A percentile compares a stretch with the other conserved stretches of the same genome.
phyloP scores from a whole-genome alignment of 2,329 filamentous ascomycete species.

The Rosellinia necatrix region DNA sequence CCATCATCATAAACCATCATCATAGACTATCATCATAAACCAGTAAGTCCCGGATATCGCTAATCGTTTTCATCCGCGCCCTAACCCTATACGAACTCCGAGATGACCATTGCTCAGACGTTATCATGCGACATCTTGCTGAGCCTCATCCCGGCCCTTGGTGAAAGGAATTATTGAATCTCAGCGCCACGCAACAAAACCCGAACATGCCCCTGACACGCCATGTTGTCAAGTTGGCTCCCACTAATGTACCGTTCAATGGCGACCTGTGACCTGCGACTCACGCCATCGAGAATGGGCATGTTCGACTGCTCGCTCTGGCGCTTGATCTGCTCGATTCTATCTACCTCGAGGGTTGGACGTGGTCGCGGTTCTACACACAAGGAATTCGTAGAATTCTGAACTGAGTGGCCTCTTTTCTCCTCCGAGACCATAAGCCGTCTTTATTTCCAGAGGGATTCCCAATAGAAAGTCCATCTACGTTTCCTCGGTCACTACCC shows the following conservation, averaged over 20 bases:
- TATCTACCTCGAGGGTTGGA: background rate
- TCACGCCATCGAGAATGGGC: constrained; percentile 1
- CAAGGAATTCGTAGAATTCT: background rate
- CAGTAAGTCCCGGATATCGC: background rate
- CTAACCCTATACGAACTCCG: background rate
- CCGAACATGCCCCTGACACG: background rate
- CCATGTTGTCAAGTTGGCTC: background rate
- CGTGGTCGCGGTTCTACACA: background rate
- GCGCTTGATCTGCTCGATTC: background rate
- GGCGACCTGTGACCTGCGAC: background rate
- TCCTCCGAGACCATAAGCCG: constrained; percentile 5
- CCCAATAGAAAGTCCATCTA: background rate
- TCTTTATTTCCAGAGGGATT: constrained; percentile 6
- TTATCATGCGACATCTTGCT: background rate
- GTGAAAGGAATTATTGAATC: background rate
- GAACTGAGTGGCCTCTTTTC: constrained; percentile 10
- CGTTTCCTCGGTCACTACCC: background rate
- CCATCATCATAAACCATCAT: too few species aligned
- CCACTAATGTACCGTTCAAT: background rate
- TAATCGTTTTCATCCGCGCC: background rate
- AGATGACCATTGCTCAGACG: background rate
- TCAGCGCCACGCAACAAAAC: background rate
- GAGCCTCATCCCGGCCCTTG: background rate
- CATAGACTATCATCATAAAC: too few species aligned
- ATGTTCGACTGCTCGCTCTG: constrained; percentile 1